These are phyloP conservation scores for Cryptococcus sp. DNA, from an alignment of 1,284 basidiomycete genomes.

Conservation along the genomic window DNA sequence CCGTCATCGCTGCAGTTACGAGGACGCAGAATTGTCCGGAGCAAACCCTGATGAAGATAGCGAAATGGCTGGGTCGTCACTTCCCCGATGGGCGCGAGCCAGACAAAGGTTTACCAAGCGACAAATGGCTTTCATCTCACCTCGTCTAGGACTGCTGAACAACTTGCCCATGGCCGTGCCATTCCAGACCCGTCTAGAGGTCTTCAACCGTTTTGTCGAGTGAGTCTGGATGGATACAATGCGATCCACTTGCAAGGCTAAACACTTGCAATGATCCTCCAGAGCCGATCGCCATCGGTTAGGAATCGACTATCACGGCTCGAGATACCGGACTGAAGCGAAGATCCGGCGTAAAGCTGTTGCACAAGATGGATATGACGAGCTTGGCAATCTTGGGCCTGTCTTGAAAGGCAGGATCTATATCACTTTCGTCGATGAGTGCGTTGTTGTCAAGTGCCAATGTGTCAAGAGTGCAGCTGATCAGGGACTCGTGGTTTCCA, in stretches of 20 bases:
- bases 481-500: too few species aligned
- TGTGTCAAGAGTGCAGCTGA: background rate
- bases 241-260: background rate
- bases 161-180: conserved; percentile 97
- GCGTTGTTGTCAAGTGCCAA: conserved; percentile 56
- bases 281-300: conserved; percentile 38
- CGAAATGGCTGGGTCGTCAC: conserved; percentile 11
- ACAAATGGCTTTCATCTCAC: conserved; percentile 72
- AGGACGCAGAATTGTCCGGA: conserved; percentile 53
- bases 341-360: conserved; percentile 73
- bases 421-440: conserved; percentile 90
- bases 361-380: conserved; percentile 80
- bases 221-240: conserved; percentile 19
- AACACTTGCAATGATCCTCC: background rate
- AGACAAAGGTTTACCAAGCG: conserved; percentile 63
- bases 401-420: conserved; percentile 77
- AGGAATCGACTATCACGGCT: conserved; percentile 33
- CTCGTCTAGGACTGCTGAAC: conserved; percentile 86
- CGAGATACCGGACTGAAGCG: conserved; percentile 47
- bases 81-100: conserved; percentile 35
- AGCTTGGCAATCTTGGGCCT: conserved; percentile 65
- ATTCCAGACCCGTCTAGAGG: conserved; percentile 83
- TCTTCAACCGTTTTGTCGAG: conserved; percentile 80
- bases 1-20: conserved; percentile 36
- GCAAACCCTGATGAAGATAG: conserved; percentile 26